These are phyloP conservation scores for Claviceps humidiphila DNA, from an alignment of 2,329 filamentous ascomycete species.

Conservation along the genomic window DNA sequence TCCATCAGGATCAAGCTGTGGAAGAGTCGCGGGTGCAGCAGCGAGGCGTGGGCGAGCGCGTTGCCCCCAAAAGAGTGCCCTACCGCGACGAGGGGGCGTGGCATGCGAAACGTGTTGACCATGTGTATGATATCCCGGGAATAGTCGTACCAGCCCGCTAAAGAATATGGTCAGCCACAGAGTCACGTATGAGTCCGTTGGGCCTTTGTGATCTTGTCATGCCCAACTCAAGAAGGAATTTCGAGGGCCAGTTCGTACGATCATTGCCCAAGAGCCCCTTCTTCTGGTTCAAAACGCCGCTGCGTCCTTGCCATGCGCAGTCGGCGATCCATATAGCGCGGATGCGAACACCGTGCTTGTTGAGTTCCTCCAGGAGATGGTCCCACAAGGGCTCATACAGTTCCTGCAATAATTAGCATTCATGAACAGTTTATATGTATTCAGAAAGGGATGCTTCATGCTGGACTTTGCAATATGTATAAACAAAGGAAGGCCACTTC, in stretches of 20 bases:
- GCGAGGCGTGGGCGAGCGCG: conserved; percentile 55
- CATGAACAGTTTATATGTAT: neutral
- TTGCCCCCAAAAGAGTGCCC: conserved; percentile 83
- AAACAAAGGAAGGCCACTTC: neutral
- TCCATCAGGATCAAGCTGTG: conserved; percentile 68
- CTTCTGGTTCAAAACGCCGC: conserved; percentile 62
- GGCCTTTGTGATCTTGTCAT: no score
- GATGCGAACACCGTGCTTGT: conserved; percentile 51
- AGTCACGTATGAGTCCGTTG: no score
- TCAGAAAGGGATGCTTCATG: neutral
- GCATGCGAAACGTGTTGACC: conserved; percentile 70
- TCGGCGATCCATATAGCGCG: conserved; percentile 84
- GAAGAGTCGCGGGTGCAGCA: conserved; percentile 72
- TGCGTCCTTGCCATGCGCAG: conserved; percentile 72
- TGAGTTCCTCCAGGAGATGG: conserved; percentile 51
- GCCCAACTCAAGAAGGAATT: neutral
- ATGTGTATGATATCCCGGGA: conserved; percentile 73
- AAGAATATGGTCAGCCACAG: neutral
- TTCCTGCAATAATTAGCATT: conserved; percentile 41
- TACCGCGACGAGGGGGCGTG: conserved; percentile 68
- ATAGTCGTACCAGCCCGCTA: conserved; percentile 78
- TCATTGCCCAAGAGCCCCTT: conserved; percentile 58
- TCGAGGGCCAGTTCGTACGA: conserved; percentile 37
- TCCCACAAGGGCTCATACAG: conserved; percentile 89
- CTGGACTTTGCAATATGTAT: no score